phyloP scores from a whole-genome alignment of 441 rosid species.

The Omphalea diandra region DNA sequence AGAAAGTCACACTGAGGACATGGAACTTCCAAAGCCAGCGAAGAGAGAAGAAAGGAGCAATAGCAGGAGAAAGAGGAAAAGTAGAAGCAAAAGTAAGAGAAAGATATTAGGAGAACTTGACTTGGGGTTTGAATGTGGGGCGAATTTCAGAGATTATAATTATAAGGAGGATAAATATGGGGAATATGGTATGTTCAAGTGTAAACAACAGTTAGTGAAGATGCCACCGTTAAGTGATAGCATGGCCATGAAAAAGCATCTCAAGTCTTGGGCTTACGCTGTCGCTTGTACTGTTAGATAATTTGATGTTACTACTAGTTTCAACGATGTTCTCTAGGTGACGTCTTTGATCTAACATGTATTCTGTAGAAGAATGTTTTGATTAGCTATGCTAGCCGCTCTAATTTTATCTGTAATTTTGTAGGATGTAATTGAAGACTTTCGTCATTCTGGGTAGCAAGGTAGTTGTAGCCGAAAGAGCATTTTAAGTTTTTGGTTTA shows the following conservation, averaged over 20 bases:
- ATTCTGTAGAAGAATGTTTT: not conserved
- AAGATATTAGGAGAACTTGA: slow-evolving; percentile 33
- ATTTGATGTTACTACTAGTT: too few relatives aligned
- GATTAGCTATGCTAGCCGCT: not conserved
- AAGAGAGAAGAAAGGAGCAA: slow-evolving; percentile 19
- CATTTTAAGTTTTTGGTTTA: too few relatives aligned
- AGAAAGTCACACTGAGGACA: slow-evolving; percentile 4
- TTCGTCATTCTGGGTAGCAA: too few relatives aligned
- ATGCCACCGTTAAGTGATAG: slow-evolving; percentile 54
- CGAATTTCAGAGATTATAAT: slow-evolving; percentile 9
- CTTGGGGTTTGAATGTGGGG: slow-evolving; percentile 18
- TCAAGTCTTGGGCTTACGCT: slow-evolving; percentile 61
- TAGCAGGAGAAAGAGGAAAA: slow-evolving; percentile 24
- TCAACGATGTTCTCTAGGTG: too few relatives aligned
- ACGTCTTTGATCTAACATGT: not conserved
- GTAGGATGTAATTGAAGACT: too few relatives aligned
- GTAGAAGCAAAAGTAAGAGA: slow-evolving; percentile 40
- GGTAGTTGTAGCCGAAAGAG: too few relatives aligned
- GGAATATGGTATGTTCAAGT: slow-evolving; percentile 6
- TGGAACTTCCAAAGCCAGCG: too few relatives aligned
- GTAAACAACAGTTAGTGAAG: slow-evolving; percentile 14
- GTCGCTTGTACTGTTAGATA: slow-evolving; percentile 53
- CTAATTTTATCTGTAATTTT: not conserved
- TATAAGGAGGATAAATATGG: too few relatives aligned
- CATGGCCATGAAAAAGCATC: slow-evolving; percentile 57